A percentile compares a stretch with the other conserved stretches of the same genome.
Conservation (phyloP, 1,284 basidiomycete genomes). For the Cerioporus squamosus region DNA sequence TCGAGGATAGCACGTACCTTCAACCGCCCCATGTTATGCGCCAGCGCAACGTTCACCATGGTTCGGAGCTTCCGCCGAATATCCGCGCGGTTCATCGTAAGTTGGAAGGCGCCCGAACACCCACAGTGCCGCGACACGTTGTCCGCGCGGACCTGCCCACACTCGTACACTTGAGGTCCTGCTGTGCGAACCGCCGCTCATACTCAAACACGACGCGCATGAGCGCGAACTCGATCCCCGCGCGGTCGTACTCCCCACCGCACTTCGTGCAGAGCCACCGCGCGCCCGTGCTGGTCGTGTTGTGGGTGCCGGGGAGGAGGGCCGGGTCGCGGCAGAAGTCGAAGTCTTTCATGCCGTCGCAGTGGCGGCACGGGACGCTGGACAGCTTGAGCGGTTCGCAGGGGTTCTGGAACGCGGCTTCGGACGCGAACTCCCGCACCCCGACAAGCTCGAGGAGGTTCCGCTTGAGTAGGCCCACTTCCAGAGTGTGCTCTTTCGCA, state of each 20-base stretch:
- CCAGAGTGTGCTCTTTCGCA: slow-evolving; percentile 79
- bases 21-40: slow-evolving; percentile 67
- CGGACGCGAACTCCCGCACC: slow-evolving; percentile 85
- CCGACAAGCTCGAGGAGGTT: slow-evolving; percentile 90
- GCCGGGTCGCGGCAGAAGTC: slow-evolving; percentile 96
- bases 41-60: slow-evolving; percentile 80
- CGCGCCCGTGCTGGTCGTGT: slow-evolving; percentile 22
- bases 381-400: slow-evolving; percentile 90
- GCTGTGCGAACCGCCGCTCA: slow-evolving; percentile 82
- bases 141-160: slow-evolving; percentile 86
- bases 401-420: slow-evolving; percentile 89
- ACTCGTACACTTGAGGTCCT: slow-evolving; percentile 89
- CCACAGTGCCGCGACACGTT: slow-evolving; percentile 86
- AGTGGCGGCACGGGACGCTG: slow-evolving; percentile 90
- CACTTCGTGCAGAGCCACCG: slow-evolving; percentile 77
- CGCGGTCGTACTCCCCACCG: slow-evolving; percentile 86
- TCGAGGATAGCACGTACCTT: slow-evolving; percentile 50
- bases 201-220: slow-evolving; percentile 78
- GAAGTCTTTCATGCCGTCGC: slow-evolving; percentile 89
- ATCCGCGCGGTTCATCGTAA: slow-evolving; percentile 75
- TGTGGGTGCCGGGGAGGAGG: slow-evolving; percentile 64
- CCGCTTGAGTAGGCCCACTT: slow-evolving; percentile 88
- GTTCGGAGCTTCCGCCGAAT: slow-evolving; percentile 73
- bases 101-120: slow-evolving; percentile 86
- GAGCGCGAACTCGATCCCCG: slow-evolving; percentile 85